Evolutionary conservation across 2,329 filamentous ascomycete species (phyloP).

Genomic region (Penicillium sp.): DNA sequence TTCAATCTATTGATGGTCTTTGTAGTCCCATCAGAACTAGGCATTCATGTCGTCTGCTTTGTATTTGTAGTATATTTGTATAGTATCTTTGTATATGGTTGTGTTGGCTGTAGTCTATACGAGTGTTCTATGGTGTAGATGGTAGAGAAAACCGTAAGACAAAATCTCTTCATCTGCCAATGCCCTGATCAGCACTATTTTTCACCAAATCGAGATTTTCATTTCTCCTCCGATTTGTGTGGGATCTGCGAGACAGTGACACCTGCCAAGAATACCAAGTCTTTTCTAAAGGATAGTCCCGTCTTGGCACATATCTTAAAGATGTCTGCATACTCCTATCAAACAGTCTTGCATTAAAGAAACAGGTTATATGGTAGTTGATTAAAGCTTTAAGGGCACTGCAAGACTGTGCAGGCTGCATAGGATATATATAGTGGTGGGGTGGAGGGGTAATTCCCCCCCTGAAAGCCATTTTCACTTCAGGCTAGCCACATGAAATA

Average conservation of each 20-base stretch:
- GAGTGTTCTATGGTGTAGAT: no score
- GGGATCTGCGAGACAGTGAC: background rate
- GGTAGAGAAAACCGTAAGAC: background rate
- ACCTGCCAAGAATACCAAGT: slow-evolving; percentile 6
- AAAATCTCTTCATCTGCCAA: background rate
- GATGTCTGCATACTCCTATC: background rate
- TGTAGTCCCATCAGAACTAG: slow-evolving; percentile 20
- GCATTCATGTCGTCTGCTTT: slow-evolving; percentile 27
- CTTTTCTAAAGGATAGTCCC: background rate
- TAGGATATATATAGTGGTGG: background rate
- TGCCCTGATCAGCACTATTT: background rate
- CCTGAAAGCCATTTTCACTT: background rate
- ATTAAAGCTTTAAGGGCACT: no score
- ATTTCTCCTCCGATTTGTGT: background rate
- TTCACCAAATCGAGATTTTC: background rate
- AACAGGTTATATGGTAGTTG: background rate
- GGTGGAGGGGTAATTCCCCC: background rate
- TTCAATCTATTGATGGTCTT: slow-evolving; percentile 22
- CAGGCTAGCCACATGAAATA: background rate
- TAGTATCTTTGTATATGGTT: background rate
- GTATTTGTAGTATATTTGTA: slow-evolving; percentile 1
- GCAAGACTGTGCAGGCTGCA: background rate
- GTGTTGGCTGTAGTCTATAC: background rate
- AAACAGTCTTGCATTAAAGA: background rate
- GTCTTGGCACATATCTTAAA: slow-evolving; percentile 2